phyloP scores from a whole-genome alignment of 2,329 filamentous ascomycete genomes.

The Apiospora saccharicola region DNA sequence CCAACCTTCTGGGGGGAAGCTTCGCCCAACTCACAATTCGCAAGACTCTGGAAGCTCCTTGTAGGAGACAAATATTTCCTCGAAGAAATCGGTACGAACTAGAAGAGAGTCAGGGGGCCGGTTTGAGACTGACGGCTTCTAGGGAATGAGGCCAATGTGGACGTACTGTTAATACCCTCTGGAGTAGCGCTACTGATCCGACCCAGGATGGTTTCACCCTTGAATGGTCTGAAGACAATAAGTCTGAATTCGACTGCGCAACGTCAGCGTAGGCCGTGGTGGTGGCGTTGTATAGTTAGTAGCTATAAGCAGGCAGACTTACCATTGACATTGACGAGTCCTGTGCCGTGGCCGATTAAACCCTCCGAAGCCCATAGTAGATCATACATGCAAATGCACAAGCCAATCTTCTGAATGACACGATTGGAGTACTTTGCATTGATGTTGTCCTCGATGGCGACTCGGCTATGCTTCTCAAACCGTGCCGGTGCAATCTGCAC shows the following conservation, averaged over 20 bases:
- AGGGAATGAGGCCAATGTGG: conserved; percentile 1
- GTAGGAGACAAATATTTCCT: conserved; percentile 84
- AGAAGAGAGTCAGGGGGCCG: not conserved
- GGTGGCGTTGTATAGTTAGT: not conserved
- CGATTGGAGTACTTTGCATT: conserved; percentile 94
- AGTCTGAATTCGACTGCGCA: conserved; percentile 85
- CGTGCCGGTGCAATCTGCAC: conserved; percentile 91
- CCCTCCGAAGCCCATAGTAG: conserved; percentile 90
- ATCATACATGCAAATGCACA: conserved; percentile 94
- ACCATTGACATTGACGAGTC: conserved; percentile 95
- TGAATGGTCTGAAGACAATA: conserved; percentile 94
- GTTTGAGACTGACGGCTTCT: conserved; percentile 24
- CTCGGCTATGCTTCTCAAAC: conserved; percentile 81
- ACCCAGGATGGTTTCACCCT: conserved; percentile 88
- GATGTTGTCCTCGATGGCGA: conserved; percentile 95
- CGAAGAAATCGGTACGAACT: conserved; percentile 92
- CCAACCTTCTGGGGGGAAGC: conserved; percentile 18
- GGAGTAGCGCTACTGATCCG: conserved; percentile 79
- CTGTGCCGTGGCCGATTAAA: conserved; percentile 89
- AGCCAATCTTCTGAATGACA: conserved; percentile 91
- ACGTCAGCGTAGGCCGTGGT: not conserved
- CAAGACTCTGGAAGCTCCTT: conserved; percentile 78
- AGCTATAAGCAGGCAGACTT: conserved; percentile 34
- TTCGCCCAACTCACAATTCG: conserved; percentile 68
- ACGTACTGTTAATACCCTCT: conserved; percentile 73